Conservation (phyloP, 768 basidiomycete genomes). For the Leccinellum rugosiceps region DNA sequence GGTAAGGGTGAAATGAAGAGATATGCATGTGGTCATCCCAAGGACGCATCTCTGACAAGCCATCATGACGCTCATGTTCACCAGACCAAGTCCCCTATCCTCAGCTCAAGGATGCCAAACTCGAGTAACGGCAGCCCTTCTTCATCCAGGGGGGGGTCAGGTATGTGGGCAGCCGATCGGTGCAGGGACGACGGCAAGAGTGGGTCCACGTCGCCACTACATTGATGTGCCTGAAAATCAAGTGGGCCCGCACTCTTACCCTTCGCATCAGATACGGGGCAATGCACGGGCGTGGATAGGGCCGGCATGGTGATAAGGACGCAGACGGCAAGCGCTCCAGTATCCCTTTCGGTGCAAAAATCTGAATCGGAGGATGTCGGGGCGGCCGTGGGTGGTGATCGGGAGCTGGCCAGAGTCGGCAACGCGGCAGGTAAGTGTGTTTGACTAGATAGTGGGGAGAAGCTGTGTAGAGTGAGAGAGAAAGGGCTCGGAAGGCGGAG, state of each 20-base stretch:
- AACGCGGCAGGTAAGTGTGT: background rate
- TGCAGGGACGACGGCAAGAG: background rate
- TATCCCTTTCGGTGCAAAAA: background rate
- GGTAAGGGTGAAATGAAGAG: background rate
- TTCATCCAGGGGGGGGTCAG: background rate
- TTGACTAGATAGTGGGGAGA: background rate
- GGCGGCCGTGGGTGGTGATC: background rate
- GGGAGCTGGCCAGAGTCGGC: background rate
- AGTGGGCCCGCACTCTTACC: conserved; percentile 14
- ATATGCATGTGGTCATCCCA: background rate
- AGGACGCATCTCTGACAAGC: background rate
- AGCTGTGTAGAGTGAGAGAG: background rate
- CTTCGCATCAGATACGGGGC: conserved; percentile 4
- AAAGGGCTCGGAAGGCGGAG: conserved; percentile 7
- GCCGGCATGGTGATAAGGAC: conserved; percentile 26
- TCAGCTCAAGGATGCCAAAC: conserved; percentile 15
- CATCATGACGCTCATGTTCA: background rate
- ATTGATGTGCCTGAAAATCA: conserved; percentile 3
- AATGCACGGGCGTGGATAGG: conserved; percentile 1
- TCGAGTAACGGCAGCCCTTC: conserved; percentile 10
- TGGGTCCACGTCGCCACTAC: background rate
- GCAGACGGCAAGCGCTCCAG: conserved; percentile 9
- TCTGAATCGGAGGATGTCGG: background rate
- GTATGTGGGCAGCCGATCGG: background rate
- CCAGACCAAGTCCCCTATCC: conserved; percentile 4